phyloP scores from a whole-genome alignment of 2,329 filamentous ascomycete species.

The Fusarium gaditjirri region DNA sequence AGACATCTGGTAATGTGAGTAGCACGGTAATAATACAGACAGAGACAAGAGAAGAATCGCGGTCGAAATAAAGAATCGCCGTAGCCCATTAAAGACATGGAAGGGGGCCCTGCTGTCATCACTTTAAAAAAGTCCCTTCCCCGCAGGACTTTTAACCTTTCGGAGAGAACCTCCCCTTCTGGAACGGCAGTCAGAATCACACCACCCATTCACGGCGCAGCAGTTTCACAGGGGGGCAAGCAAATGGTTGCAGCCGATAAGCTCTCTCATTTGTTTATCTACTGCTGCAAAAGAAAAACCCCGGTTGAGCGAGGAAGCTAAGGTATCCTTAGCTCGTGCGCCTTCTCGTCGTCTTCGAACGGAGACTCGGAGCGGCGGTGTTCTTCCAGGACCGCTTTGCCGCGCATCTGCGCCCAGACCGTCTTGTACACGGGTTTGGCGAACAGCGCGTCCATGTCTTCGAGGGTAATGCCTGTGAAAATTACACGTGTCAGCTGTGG shows the following conservation, averaged over 20 bases:
- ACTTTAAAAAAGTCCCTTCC: constrained; percentile 17
- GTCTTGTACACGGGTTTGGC: constrained; percentile 47
- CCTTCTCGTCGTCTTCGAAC: constrained; percentile 34
- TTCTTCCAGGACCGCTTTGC: constrained; percentile 27
- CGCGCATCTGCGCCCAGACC: constrained; percentile 45
- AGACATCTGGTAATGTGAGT: accelerated
- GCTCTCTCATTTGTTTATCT: constrained; percentile 12
- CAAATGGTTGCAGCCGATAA: constrained; percentile 23
- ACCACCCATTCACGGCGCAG: constrained; percentile 11
- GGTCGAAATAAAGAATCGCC: constrained; percentile 10
- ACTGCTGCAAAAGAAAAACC: constrained; percentile 17
- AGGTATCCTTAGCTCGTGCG: constrained; percentile 37
- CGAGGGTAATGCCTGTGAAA: constrained; percentile 53
- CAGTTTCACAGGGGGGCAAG: not conserved
- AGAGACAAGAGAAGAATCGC: not conserved
- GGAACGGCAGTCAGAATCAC: constrained; percentile 22
- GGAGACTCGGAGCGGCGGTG: constrained; percentile 38
- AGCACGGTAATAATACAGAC: not conserved
- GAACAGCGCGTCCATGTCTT: constrained; percentile 57
- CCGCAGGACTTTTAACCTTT: not conserved
- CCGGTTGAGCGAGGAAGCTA: constrained; percentile 6
- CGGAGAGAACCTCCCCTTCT: constrained; percentile 16
- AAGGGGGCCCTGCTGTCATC: constrained; percentile 13
- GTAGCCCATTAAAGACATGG: constrained; percentile 2
- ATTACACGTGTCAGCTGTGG: constrained; percentile 4